Evolutionary conservation across 306 rosid species (phyloP), one percentile per base, ranked within the genome.

Genomic region (Arachis stenosperma): DNA sequence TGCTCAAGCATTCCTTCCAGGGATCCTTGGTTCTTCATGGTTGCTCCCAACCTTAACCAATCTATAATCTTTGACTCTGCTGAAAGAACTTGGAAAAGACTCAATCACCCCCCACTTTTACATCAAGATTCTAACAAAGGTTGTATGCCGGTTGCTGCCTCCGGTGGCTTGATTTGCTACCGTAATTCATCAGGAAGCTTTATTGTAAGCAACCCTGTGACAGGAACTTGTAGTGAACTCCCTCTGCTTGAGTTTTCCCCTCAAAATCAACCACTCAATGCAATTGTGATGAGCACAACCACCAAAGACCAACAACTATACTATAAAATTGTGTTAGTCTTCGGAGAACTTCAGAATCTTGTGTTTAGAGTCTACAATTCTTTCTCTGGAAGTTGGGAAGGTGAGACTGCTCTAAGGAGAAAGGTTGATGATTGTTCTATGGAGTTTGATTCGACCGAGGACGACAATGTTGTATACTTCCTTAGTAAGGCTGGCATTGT

Each of bases 1-100:
- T 92, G 98, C 84, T 88, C 93, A 4, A 76, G 48, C 47, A 59
- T 92, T 67, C 88, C 92, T 64, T 79, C 89, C 1, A 57, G 94
- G 53, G 90, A 85, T 43, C 96, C 98, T 47, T 92, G 96, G 96
- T 92, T 92, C 81, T 76, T 89, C 54, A 88, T 92, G 98, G 93
- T 89, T 46, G 82, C 88, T 71, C 86, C 93, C 46, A 71, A 79
- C 75, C 84, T 85, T 67, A 82, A 83, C 78, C 87, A 68, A 63
- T 84, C 89, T 9, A 77, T 90, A 17, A 76, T 84, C 62, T 90
- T 85, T 59, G 96, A 92, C 80, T 86, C 98, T 42, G 73, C 93
- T 43, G 92, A 92, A 64, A 75, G 70, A 6, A 73, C 61, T 59
- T 92, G 96, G 96, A 92, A 84, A 76, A 86, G 79, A 15, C 90